Evolutionary conservation across 139 green algal genomes (phyloP).

Genomic region (Raphidocelis subcapitata): DNA sequence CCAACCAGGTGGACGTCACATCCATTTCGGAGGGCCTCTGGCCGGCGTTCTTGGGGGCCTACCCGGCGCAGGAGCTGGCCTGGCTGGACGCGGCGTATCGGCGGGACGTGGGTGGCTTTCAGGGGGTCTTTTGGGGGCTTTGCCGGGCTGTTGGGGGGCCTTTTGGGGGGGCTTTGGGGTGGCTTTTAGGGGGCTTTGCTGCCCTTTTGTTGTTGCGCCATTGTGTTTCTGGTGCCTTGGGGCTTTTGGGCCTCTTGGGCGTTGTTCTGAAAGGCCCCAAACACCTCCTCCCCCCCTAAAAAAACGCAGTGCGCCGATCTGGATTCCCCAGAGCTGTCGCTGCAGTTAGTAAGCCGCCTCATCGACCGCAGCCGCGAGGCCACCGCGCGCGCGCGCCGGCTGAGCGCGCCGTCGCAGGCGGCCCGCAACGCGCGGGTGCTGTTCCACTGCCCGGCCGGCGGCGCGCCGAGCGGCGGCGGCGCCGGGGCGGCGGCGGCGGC

Average conservation of each 20-base stretch:
- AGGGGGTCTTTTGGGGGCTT: neutral
- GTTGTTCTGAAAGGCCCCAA: no score
- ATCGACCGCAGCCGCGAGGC: slow-evolving; percentile 53
- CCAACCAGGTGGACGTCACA: slow-evolving; percentile 13
- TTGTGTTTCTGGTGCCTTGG: no score
- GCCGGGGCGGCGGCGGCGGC: neutral
- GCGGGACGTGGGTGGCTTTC: slow-evolving; percentile 15
- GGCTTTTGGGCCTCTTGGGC: no score
- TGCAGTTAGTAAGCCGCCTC: slow-evolving; percentile 36
- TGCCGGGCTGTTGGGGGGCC: neutral
- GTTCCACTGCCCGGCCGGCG: slow-evolving; percentile 42
- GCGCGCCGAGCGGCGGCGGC: neutral
- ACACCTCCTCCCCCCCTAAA: neutral
- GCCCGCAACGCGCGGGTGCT: slow-evolving; percentile 38
- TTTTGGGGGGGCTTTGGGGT: no score
- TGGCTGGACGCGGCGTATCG: slow-evolving; percentile 47
- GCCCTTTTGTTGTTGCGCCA: no score
- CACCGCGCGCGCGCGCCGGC: slow-evolving; percentile 31
- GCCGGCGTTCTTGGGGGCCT: slow-evolving; percentile 34
- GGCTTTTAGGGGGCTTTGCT: no score
- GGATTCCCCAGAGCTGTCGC: slow-evolving; percentile 23
- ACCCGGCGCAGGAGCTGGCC: slow-evolving; percentile 54
- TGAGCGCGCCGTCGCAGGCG: slow-evolving; percentile 29
- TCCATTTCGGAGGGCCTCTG: slow-evolving; percentile 48
- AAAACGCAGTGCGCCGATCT: neutral